These are phyloP conservation scores for Cyclotella distinguenda DNA, from an alignment of 108 stramenopile species.

Conservation along the genomic window DNA sequence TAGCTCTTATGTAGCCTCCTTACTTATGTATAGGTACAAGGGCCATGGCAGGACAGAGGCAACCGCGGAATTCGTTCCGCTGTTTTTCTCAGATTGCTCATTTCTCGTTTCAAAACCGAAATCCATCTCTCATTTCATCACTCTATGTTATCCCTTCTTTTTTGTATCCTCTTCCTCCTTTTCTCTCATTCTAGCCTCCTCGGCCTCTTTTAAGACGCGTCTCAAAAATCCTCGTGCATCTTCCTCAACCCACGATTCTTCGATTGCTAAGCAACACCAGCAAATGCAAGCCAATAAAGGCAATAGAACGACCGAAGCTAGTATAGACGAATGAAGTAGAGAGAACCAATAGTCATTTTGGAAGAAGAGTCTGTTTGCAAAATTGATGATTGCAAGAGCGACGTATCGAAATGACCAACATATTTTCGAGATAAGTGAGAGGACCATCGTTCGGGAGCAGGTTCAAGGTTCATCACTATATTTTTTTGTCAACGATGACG, in stretches of 20 bases:
- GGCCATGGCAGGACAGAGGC: too few relatives aligned
- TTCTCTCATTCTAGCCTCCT: conserved; percentile 18
- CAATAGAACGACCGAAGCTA: conserved; percentile 7
- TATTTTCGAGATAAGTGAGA: conserved; percentile 18
- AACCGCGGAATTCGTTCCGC: too few relatives aligned
- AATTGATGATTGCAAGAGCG: conserved; percentile 10
- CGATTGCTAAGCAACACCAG: conserved; percentile 17
- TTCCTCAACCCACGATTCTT: conserved; percentile 14
- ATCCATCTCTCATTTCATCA: neutral
- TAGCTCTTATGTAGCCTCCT: too few relatives aligned
- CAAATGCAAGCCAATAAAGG: neutral
- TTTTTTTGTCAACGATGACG: neutral
- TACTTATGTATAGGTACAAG: too few relatives aligned
- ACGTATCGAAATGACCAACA: conserved; percentile 14
- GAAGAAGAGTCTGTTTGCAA: conserved; percentile 6
- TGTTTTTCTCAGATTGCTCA: too few relatives aligned
- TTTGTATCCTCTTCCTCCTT: conserved; percentile 1
- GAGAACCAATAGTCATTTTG: conserved; percentile 21
- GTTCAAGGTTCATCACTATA: neutral
- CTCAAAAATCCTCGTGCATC: conserved; percentile 11
- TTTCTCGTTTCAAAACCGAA: too few relatives aligned
- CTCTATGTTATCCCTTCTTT: conserved; percentile 15
- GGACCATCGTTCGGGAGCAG: conserved; percentile 11
- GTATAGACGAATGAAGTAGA: neutral
- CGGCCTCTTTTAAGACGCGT: conserved; percentile 11